These are phyloP conservation scores for Pseudoscleropodium purum DNA, from an alignment of 225 moss, liverwort and hornwort species.

Conservation along the genomic window DNA sequence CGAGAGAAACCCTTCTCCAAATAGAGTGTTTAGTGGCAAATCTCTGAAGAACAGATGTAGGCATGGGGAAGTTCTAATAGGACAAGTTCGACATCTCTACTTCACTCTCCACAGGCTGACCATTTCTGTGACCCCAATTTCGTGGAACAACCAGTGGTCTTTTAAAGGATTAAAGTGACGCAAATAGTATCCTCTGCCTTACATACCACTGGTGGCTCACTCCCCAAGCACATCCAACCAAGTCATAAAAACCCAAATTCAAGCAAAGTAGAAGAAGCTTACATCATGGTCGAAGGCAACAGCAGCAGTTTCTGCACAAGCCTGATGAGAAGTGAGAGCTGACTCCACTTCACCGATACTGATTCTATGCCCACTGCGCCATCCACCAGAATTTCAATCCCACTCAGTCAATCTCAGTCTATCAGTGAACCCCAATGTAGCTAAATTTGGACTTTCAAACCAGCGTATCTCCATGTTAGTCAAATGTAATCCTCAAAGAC, in stretches of 20 bases:
- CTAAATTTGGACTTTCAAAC: neutral
- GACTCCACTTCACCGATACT: conserved; percentile 86
- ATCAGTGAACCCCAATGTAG: neutral
- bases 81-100: neutral
- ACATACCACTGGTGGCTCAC: neutral
- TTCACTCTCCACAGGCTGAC: neutral
- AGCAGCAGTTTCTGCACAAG: conserved; percentile 74
- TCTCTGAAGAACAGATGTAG: neutral
- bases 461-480: too few species aligned
- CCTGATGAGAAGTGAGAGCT: conserved; percentile 55
- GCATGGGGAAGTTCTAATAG: neutral
- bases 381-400: neutral
- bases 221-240: neutral
- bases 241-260: neutral
- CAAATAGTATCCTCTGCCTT: neutral
- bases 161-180: neutral
- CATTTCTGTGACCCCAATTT: neutral
- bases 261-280: neutral
- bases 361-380: conserved; percentile 74
- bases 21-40: neutral
- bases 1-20: neutral
- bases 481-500: neutral
- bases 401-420: neutral
- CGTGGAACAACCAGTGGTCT: neutral
- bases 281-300: conserved; percentile 76